Base-by-base conservation (phyloP, 495 filamentous ascomycete species). In the Patellaria atrata region DNA sequence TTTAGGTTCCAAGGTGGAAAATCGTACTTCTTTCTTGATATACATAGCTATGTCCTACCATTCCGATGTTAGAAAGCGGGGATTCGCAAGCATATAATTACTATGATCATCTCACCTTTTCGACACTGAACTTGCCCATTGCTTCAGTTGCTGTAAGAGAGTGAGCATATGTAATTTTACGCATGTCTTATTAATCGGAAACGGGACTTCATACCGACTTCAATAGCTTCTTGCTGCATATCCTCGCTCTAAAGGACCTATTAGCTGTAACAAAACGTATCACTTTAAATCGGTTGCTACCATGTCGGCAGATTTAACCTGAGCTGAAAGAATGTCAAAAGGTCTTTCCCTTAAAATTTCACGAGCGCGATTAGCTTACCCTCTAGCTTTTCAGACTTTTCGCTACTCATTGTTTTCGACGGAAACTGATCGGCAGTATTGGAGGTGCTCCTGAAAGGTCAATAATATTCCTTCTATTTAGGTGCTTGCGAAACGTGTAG, bases 251-350 rank as follows among this genome's bases (percentile, higher is more conserved):
- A 45, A 36, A 32, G 13, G 24, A 22, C 13, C 11, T 27, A 15
- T n/a, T n/a, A n/a, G n/a, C n/a, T n/a, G 35, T 43, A 20, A 25
- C 30, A 27, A 0, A 11, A 22, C 8, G 12, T 14, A 22, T 14
- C 20, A 9, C 21, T 29, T n/a, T 11, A 3, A 35, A 22, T 7
- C 20, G 22, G 12, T 14, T 24, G 33, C 27, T 71, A 96, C 89
- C 89, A 97, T 97, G 48, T 97, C 89, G 32, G 82, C 87, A 35
- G 85, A 92, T 65, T 96, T 96, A 55, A 97, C 75, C 57, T 89
- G 82, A 36, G 80, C 89, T 97, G 53, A 35, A 52, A 68, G 59
- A 38, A 29, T 33, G 15, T 17, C 11, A 26, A n/a, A n/a, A n/a
- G 23, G 16, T 11, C 10, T 39, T 25, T 15, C 22, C 6, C 27